phyloP scores from a whole-genome alignment of 495 filamentous ascomycete genomes.

The Xylaria bambusicola region DNA sequence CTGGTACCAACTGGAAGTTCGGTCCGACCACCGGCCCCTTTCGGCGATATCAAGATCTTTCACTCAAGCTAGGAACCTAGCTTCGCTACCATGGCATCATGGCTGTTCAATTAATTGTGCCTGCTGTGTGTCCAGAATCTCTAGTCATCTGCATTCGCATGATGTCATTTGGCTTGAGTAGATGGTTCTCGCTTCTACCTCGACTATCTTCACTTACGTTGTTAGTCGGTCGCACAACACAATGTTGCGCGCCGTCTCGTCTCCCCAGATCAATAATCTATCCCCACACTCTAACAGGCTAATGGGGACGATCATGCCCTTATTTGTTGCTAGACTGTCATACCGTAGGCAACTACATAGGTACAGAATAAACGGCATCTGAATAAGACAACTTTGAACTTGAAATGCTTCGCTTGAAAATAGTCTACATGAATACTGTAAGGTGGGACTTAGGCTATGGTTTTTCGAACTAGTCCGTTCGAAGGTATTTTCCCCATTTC shows the following conservation, averaged over 20 bases:
- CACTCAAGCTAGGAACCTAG: too few relatives aligned
- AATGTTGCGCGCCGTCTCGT: neutral
- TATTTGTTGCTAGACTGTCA: neutral
- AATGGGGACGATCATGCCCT: constrained; percentile 20
- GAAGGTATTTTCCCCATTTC: too few relatives aligned
- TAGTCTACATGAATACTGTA: too few relatives aligned
- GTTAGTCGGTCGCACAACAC: neutral
- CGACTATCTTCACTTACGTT: neutral
- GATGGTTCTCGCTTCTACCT: neutral
- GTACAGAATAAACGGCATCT: too few relatives aligned
- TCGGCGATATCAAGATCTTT: constrained; percentile 17
- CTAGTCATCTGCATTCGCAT: neutral
- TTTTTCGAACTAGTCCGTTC: too few relatives aligned
- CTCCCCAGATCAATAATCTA: neutral
- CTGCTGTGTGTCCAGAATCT: neutral
- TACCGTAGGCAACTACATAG: too few relatives aligned
- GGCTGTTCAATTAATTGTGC: neutral
- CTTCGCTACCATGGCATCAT: neutral
- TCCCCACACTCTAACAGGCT: constrained; percentile 10
- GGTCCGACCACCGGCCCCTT: constrained; percentile 18
- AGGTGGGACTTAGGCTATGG: too few relatives aligned
- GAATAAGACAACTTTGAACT: too few relatives aligned
- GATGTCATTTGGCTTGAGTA: constrained; percentile 8
- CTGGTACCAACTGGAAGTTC: constrained; percentile 14
- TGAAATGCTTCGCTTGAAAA: too few relatives aligned